Evolutionary conservation across 2,329 filamentous ascomycete species (phyloP), one percentile per base, ranked within the genome.

Genomic region (Xylaria sp.): DNA sequence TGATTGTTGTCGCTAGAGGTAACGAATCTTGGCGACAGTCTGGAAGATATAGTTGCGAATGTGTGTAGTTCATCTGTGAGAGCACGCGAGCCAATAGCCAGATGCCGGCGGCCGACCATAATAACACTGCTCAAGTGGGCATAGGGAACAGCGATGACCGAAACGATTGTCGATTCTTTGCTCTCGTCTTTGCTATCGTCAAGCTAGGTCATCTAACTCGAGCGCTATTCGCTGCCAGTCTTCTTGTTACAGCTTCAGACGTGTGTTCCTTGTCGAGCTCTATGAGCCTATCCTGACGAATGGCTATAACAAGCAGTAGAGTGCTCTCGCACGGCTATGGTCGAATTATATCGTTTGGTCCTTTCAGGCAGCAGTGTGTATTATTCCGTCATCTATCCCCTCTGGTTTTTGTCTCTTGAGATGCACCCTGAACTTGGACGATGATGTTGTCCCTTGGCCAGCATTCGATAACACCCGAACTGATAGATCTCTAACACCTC

Each of bases 141-240:
- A 80, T 77, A 78, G 79, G 78, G 79, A 80, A 81, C 80, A 84
- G 80, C 78, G 80, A 78, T 81, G 79, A 79, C 80, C 83, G 78
- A 80, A 82, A 80, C 56, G 70, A 71, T 80, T 80, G 81, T 81
- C 82, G 69, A 81, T 80, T 79, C 78, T 81, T 76, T 76, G 63
- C 72, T 76, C 71, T 73, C 74, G 70, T 76, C 84, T 90, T 88
- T 91, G 90, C 91, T 92, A 92, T 89, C 89, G 87, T 90, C 87
- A 88, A 89, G 88, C 90, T 92, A 92, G 88, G 87, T 88, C 88
- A 86, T 89, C 84, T 83, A 83, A 83, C 82, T 85, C 82, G 84
- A 85, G 86, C 85, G 85, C 86, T 88, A 88, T 84, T 84, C 85
- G 85, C 86, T 85, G 82, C 83, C 80, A 83, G 81, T 82, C 82